Percentiles rank a stretch among this genome's conserved stretches.
phyloP scores from a whole-genome alignment of 805 yeast species.

The Diddensiella transvaalensis region DNA sequence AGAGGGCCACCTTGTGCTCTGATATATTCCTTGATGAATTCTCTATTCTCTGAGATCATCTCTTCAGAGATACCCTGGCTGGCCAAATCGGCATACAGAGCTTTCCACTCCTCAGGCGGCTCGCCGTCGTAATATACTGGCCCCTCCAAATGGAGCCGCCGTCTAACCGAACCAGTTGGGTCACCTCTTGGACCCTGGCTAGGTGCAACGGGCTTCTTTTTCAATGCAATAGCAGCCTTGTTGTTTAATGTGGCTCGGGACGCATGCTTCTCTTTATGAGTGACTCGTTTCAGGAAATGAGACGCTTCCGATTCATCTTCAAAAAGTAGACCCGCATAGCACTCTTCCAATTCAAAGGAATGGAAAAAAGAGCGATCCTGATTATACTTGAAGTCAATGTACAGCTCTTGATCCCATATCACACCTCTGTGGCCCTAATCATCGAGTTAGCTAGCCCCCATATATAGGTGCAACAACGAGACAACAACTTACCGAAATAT shows the following conservation, averaged over 20 bases:
- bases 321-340: conserved; percentile 79
- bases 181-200: conserved; percentile 66
- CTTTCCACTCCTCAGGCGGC: conserved; percentile 84
- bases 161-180: conserved; percentile 31
- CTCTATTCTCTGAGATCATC: conserved; percentile 82
- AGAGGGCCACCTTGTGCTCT: conserved; percentile 72
- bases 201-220: conserved; percentile 39
- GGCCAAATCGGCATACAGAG: conserved; percentile 67
- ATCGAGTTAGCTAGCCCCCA: not conserved
- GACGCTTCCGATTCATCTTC: conserved; percentile 87
- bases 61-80: conserved; percentile 80
- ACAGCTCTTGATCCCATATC: conserved; percentile 95
- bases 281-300: conserved; percentile 76
- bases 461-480: not conserved
- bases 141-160: conserved; percentile 30
- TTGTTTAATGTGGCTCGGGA: conserved; percentile 82
- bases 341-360: conserved; percentile 88
- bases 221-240: conserved; percentile 81
- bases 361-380: conserved; percentile 96
- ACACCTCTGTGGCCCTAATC: conserved; percentile 72
- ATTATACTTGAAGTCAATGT: conserved; percentile 79
- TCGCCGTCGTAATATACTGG: conserved; percentile 65
- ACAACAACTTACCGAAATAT: conserved; percentile 41
- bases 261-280: conserved; percentile 73
- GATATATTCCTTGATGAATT: conserved; percentile 76